These are phyloP conservation scores for Hypoxylon subgilvum DNA, from an alignment of 495 filamentous ascomycete genomes.

Conservation along the genomic window DNA sequence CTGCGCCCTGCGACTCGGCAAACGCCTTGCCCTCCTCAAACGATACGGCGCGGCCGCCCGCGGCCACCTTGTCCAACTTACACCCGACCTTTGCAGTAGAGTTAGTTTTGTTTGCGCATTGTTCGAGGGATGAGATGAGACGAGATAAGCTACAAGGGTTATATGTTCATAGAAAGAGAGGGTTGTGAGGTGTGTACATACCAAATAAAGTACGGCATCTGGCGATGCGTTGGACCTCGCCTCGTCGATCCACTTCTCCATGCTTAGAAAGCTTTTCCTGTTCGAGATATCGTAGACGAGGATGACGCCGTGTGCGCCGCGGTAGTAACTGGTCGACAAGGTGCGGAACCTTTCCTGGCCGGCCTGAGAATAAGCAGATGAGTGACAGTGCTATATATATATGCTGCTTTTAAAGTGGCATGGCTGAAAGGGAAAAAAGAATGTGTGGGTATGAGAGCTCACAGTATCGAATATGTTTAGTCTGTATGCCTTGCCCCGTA, in stretches of 20 bases:
- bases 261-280: slow-evolving; percentile 59
- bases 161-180: background rate
- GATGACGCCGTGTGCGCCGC: slow-evolving; percentile 64
- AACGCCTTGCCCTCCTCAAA: slow-evolving; percentile 58
- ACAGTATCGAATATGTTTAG: slow-evolving; percentile 66
- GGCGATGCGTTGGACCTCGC: slow-evolving; percentile 59
- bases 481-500: slow-evolving; percentile 61
- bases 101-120: slow-evolving; percentile 10
- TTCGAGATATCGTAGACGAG: slow-evolving; percentile 66
- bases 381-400: slow-evolving; percentile 3
- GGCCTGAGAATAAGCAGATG: slow-evolving; percentile 38
- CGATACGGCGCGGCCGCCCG: slow-evolving; percentile 52
- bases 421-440: background rate
- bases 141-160: background rate
- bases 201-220: slow-evolving; percentile 60
- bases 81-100: slow-evolving; percentile 50
- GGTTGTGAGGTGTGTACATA: slow-evolving; percentile 33
- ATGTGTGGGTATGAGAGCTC: slow-evolving; percentile 30
- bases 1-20: slow-evolving; percentile 53
- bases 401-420: no score
- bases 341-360: slow-evolving; percentile 67
- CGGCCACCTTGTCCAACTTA: slow-evolving; percentile 59
- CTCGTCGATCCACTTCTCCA: slow-evolving; percentile 67
- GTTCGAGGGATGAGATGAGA: background rate
- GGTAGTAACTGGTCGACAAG: slow-evolving; percentile 66